Evolutionary conservation across 2,329 filamentous ascomycete genomes (phyloP), one percentile per base, ranked within the genome.

Genomic region (Chalaropsis ovoidea): DNA sequence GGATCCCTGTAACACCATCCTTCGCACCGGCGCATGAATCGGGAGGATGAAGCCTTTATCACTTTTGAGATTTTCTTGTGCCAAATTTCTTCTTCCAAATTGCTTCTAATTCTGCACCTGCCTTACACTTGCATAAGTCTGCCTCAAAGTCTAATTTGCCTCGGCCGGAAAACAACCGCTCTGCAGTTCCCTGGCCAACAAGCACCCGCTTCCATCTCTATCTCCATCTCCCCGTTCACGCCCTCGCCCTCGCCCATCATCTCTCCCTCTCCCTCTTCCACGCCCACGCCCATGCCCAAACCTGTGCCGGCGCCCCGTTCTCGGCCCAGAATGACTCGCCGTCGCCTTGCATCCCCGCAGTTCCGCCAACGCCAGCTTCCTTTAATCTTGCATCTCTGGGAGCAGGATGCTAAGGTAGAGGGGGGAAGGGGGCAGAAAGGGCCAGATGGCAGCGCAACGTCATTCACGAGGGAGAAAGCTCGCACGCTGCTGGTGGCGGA

Each of bases 401-500:
- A 10, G 8, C 5, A 39, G 27, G 54, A 35, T 58, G 27, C 54
- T 11, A 17, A 35, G 35, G 5, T 3, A 35, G 13, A 56, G 22
- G 15, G 10, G 8, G 6, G 31, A 31, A 31, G 31, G 6, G 27
- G 24, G 1, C 2, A n/a, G 54, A 58, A 35, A 35, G 17, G 27
- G 24, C 1, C 54, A 19, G 31, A 39, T 39, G 31, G 54, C 54
- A 58, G 7, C 24, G 22, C 22, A 56, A 58, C 54, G 54, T 58
- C 54, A 58, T 58, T 39, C 54, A 35, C 27, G 54, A 58, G 54
- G 27, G 27, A 27, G n/a, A 39, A 58, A 31, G 54, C 27, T 58
- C 54, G 7, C 54, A 58, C 54, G 8, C 27, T 11, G 27, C 54
- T 31, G 6, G 27, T 27, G 24, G n/a, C 54, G n/a, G 13, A 19